Evolutionary conservation across 2,329 filamentous ascomycete species (phyloP).

Genomic region (Xylariaceae sp.): DNA sequence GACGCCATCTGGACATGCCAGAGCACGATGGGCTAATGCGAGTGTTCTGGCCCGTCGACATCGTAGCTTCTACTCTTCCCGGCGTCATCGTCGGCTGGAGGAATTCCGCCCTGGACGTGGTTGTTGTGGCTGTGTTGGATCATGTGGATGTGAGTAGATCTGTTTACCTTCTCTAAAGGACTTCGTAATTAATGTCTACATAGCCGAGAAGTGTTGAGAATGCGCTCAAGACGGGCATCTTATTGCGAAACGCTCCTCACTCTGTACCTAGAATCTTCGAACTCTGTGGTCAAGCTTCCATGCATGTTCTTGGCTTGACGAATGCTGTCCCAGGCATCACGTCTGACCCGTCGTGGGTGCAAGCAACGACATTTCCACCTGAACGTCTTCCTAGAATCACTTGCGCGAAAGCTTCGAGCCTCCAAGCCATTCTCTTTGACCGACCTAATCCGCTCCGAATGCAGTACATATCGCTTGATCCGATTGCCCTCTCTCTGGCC

Average conservation of each 20-base stretch:
- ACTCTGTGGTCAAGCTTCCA: conserved; percentile 79
- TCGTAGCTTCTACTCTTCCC: conserved; percentile 70
- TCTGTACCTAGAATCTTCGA: conserved; percentile 80
- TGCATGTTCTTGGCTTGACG: conserved; percentile 85
- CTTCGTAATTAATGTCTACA: conserved; percentile 34
- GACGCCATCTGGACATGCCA: conserved; percentile 61
- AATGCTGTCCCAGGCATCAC: conserved; percentile 63
- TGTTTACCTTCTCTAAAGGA: conserved; percentile 20
- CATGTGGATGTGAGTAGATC: conserved; percentile 77
- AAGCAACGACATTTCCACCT: conserved; percentile 60
- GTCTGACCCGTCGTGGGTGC: conserved; percentile 74
- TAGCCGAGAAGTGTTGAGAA: conserved; percentile 83
- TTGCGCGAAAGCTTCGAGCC: conserved; percentile 72
- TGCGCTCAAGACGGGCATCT: conserved; percentile 80
- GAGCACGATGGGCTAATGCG: conserved; percentile 90
- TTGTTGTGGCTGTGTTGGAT: conserved; percentile 87
- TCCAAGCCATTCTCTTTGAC: conserved; percentile 90
- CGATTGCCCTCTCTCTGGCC: conserved; percentile 84
- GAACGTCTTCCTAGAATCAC: conserved; percentile 71
- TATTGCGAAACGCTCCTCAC: conserved; percentile 83
- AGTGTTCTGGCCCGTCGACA: conserved; percentile 97
- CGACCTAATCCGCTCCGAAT: conserved; percentile 83
- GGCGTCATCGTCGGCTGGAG: conserved; percentile 95
- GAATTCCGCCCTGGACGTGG: conserved; percentile 88
- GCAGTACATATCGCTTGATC: conserved; percentile 93